Evolutionary conservation across 2,329 filamentous ascomycete genomes (phyloP).

Genomic region (Scedosporium dehoogii): DNA sequence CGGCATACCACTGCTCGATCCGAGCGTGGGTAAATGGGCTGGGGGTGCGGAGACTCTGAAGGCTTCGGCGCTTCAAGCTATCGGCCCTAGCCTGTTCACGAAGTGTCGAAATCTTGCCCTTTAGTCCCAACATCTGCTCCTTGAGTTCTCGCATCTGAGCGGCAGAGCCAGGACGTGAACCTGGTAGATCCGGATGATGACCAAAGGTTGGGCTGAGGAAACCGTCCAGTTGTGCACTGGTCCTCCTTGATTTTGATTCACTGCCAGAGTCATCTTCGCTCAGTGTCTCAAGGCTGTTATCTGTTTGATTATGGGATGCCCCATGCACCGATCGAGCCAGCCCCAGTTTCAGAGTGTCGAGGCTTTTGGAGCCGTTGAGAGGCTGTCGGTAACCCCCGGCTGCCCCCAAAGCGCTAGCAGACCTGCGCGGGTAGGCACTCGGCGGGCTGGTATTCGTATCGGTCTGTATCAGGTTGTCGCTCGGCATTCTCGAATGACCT

Average conservation of each 20-base stretch:
- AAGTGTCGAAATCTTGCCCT: slow-evolving; percentile 72
- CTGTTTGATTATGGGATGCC: slow-evolving; percentile 28
- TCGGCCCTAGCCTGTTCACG: slow-evolving; percentile 73
- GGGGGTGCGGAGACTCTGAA: slow-evolving; percentile 64
- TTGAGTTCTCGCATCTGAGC: slow-evolving; percentile 64
- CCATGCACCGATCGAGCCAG: slow-evolving; percentile 20
- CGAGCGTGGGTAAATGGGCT: slow-evolving; percentile 69
- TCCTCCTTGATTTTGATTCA: slow-evolving; percentile 18
- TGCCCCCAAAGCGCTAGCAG: slow-evolving; percentile 53
- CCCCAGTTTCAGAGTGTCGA: slow-evolving; percentile 23
- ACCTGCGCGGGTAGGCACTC: slow-evolving; percentile 36
- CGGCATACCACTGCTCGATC: slow-evolving; percentile 42
- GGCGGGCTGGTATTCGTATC: slow-evolving; percentile 6
- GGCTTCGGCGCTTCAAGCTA: slow-evolving; percentile 64
- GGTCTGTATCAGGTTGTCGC: slow-evolving; percentile 38
- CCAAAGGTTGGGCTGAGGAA: slow-evolving; percentile 37
- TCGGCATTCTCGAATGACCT: slow-evolving; percentile 50
- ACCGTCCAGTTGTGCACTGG: slow-evolving; percentile 19
- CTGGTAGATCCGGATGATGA: slow-evolving; percentile 31
- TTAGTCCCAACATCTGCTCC: slow-evolving; percentile 76
- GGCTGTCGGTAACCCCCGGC: slow-evolving; percentile 48
- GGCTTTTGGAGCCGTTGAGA: slow-evolving; percentile 31
- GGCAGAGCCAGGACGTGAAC: slow-evolving; percentile 61
- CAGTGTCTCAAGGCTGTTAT: slow-evolving; percentile 39
- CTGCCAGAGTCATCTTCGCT: slow-evolving; percentile 39